These are phyloP conservation scores for Scheffersomyces titani DNA, from an alignment of 1,139 yeast genomes.

Conservation along the genomic window DNA sequence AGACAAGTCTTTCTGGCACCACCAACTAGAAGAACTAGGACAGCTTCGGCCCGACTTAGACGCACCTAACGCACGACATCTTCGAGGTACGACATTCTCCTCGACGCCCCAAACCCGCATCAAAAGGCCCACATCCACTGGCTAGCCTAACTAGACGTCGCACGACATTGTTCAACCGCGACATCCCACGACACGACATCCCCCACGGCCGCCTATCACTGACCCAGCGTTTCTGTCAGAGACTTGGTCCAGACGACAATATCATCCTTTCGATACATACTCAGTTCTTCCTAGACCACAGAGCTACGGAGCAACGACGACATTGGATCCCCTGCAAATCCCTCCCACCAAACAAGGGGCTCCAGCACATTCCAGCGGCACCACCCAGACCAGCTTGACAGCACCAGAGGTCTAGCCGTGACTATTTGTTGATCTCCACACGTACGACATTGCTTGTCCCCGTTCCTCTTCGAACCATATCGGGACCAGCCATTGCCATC, in stretches of 20 bases:
- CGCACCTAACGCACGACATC: neutral
- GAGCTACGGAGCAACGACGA: neutral
- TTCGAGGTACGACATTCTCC: no score
- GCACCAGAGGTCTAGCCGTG: neutral
- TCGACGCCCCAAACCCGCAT: neutral
- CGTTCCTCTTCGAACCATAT: neutral
- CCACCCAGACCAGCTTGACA: neutral
- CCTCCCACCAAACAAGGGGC: neutral
- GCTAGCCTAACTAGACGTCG: neutral
- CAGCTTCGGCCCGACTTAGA: neutral
- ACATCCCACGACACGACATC: neutral
- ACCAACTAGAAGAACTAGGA: neutral
- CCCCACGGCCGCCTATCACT: neutral
- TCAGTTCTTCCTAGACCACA: neutral
- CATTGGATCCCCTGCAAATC: neutral
- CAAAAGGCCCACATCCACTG: neutral
- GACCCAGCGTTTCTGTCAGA: neutral
- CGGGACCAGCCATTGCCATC: neutral
- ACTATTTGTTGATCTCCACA: neutral
- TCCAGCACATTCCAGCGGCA: neutral
- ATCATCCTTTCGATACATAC: neutral
- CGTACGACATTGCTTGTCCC: neutral
- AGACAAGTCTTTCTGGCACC: neutral
- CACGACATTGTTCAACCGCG: neutral
- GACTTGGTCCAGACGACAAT: neutral